Conservation (phyloP, 106 monocot species). For the Apostasia ramifera region DNA sequence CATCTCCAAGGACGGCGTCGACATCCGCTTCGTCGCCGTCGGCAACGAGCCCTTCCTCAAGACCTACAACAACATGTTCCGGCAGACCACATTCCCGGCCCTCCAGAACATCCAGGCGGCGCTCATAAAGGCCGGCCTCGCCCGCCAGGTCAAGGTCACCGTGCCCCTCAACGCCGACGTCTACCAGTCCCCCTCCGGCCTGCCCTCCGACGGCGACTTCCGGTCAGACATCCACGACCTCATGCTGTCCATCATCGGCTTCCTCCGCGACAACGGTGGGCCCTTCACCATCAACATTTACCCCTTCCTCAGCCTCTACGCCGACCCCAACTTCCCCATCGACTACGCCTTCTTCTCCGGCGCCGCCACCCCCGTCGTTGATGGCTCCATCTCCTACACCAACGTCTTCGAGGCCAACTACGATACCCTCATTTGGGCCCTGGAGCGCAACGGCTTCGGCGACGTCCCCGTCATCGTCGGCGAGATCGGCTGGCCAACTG, state of each 20-base stretch:
- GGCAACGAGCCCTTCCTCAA: conserved; percentile 94
- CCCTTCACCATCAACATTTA: conserved; percentile 92
- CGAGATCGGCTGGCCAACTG: conserved; percentile 93
- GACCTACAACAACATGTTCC: conserved; percentile 52
- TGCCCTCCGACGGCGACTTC: conserved; percentile 87
- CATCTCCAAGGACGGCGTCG: conserved; percentile 71
- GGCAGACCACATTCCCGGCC: conserved; percentile 53
- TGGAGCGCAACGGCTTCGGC: conserved; percentile 74
- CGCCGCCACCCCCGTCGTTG: conserved; percentile 42
- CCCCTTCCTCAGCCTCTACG: conserved; percentile 88
- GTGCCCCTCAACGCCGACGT: conserved; percentile 92
- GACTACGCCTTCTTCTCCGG: conserved; percentile 78
- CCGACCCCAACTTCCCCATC: conserved; percentile 84
- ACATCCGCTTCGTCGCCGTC: conserved; percentile 79
- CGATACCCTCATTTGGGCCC: conserved; percentile 73
- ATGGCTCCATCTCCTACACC: conserved; percentile 69
- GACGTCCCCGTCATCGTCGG: conserved; percentile 60
- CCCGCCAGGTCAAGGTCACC: conserved; percentile 65
- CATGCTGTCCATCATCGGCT: conserved; percentile 60
- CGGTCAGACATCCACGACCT: conserved; percentile 64
- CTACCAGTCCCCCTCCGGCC: conserved; percentile 51
- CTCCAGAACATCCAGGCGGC: conserved; percentile 93
- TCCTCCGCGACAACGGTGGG: conserved; percentile 67
- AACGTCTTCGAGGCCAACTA: conserved; percentile 94
- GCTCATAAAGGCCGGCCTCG: conserved; percentile 79